phyloP scores from a whole-genome alignment of 257 asterid species.

The Penstemon barbatus region DNA sequence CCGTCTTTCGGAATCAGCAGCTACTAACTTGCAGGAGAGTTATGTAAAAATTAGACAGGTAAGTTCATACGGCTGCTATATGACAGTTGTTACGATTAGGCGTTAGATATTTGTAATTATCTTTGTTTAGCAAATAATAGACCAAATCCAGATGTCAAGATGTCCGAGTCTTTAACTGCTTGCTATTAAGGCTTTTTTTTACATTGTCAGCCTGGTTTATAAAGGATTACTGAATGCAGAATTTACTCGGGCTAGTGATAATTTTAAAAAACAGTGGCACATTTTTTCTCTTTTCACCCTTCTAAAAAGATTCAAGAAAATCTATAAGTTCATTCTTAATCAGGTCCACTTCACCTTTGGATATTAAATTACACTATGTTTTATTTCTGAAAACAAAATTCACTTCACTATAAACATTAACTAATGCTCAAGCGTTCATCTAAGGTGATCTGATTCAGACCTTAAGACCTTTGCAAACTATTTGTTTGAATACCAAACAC shows the following conservation, averaged over 20 bases:
- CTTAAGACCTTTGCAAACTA: not conserved
- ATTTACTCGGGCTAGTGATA: not conserved
- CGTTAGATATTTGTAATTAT: slow-evolving; percentile 8
- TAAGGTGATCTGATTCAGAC: too few species aligned
- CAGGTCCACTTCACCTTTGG: not conserved
- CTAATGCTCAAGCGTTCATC: not conserved
- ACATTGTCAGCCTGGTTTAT: too few species aligned
- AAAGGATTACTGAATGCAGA: too few species aligned
- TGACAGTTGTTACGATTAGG: slow-evolving; percentile 15
- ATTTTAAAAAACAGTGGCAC: not conserved
- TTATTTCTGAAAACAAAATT: too few species aligned
- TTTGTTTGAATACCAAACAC: not conserved
- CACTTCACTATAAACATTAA: not conserved
- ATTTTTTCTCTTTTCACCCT: not conserved
- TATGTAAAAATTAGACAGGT: slow-evolving; percentile 97
- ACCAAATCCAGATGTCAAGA: not conserved
- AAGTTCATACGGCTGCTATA: slow-evolving; percentile 14
- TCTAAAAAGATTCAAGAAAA: not conserved
- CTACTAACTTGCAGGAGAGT: slow-evolving; percentile 76
- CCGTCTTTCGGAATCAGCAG: slow-evolving; percentile 94
- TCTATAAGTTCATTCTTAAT: slow-evolving; percentile 1
- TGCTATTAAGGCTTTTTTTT: not conserved
- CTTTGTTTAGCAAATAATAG: slow-evolving; percentile 19
- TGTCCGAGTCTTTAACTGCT: not conserved
- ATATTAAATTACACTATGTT: not conserved